These are phyloP conservation scores for Phellinidium pouzarii DNA, from an alignment of 1,284 basidiomycete genomes.

Conservation along the genomic window DNA sequence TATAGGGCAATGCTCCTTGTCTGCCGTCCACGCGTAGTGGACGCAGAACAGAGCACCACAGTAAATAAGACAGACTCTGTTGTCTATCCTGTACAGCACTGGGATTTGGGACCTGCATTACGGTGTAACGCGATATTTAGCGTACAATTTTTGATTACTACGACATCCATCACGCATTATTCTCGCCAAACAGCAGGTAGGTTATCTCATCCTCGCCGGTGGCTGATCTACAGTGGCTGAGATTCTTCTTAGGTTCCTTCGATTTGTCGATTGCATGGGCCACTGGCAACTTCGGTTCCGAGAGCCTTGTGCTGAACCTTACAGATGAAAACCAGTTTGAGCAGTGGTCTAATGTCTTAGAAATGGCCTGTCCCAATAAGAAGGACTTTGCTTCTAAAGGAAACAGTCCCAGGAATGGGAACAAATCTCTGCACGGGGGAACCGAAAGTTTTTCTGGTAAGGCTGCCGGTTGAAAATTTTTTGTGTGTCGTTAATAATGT, in stretches of 20 bases:
- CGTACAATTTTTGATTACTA: neutral
- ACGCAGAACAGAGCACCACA: neutral
- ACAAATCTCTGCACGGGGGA: too few species aligned
- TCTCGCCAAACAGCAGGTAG: neutral
- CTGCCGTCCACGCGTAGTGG: neutral
- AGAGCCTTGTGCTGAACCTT: neutral
- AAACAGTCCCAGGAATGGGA: neutral
- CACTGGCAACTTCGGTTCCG: neutral
- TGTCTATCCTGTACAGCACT: neutral
- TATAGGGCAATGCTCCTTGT: neutral
- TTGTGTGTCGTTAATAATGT: neutral
- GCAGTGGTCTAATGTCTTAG: neutral
- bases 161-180: neutral
- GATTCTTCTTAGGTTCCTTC: neutral
- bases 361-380: neutral
- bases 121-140: neutral
- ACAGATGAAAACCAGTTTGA: neutral
- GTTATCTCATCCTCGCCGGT: neutral
- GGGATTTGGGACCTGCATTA: conserved; percentile 1
- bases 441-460: neutral
- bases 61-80: too few species aligned
- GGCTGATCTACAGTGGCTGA: neutral
- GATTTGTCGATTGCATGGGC: neutral
- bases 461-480: too few species aligned
- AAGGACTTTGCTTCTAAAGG: neutral